phyloP scores from a whole-genome alignment of 192 early-diverging fungal genomes.

The Umbelopsis vinacea region DNA sequence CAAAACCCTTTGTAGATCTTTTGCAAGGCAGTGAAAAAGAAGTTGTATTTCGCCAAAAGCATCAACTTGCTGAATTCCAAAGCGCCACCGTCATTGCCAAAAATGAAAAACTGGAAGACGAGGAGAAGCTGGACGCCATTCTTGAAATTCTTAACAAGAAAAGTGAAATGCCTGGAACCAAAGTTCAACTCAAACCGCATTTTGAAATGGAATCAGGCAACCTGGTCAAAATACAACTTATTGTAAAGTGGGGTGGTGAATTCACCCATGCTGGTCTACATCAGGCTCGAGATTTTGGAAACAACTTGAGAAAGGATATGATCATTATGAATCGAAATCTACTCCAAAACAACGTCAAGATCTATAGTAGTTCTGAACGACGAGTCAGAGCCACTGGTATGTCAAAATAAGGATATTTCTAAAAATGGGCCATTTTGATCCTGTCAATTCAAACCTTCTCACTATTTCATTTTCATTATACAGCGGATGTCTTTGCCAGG shows the following conservation, averaged over 20 bases:
- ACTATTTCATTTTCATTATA: no score
- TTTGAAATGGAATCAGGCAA: slow-evolving; percentile 56
- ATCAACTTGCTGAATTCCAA: slow-evolving; percentile 57
- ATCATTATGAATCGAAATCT: slow-evolving; percentile 84
- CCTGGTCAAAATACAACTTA: slow-evolving; percentile 79
- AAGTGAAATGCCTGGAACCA: slow-evolving; percentile 82
- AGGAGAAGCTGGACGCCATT: slow-evolving; percentile 62
- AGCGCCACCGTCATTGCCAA: slow-evolving; percentile 59
- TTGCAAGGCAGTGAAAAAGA: slow-evolving; percentile 71
- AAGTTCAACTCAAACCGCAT: slow-evolving; percentile 90
- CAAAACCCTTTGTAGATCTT: slow-evolving; percentile 70
- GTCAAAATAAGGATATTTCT: slow-evolving; percentile 34
- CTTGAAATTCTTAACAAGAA: slow-evolving; percentile 83
- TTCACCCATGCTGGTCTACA: slow-evolving; percentile 93
- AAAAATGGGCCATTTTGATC: background rate
- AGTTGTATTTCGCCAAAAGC: slow-evolving; percentile 75
- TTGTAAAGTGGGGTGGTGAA: slow-evolving; percentile 97
- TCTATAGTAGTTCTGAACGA: slow-evolving; percentile 86
- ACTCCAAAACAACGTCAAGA: slow-evolving; percentile 79
- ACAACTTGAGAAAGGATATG: slow-evolving; percentile 91
- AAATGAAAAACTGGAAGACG: slow-evolving; percentile 57
- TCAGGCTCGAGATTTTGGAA: slow-evolving; percentile 90
- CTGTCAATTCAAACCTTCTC: no score
- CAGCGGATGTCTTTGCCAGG: slow-evolving; percentile 68
- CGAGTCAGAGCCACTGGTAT: slow-evolving; percentile 83